Evolutionary conservation across 805 yeast species (phyloP).

Genomic region (Suhomyces sp.): DNA sequence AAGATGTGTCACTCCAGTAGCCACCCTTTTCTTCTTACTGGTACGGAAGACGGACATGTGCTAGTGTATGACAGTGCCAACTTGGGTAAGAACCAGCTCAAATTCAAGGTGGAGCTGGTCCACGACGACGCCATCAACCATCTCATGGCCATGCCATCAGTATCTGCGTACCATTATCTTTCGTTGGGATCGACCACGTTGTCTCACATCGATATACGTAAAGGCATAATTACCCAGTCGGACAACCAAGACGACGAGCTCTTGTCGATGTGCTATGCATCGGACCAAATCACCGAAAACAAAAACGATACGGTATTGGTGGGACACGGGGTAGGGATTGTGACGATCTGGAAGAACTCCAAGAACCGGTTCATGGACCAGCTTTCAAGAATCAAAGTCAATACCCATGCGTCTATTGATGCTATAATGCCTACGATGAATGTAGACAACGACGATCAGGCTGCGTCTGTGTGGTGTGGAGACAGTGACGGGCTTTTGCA

Average conservation of each 20-base stretch:
- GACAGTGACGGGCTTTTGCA: constrained; percentile 72
- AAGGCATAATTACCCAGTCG: constrained; percentile 59
- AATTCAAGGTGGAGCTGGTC: constrained; percentile 48
- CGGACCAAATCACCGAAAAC: constrained; percentile 46
- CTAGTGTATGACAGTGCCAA: constrained; percentile 58
- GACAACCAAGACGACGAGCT: constrained; percentile 95
- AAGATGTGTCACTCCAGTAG: constrained; percentile 44
- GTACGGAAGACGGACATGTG: constrained; percentile 70
- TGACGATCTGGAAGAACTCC: constrained; percentile 80
- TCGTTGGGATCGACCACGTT: constrained; percentile 82
- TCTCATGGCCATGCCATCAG: constrained; percentile 64
- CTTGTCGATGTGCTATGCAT: constrained; percentile 65
- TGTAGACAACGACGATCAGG: constrained; percentile 43
- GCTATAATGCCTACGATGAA: constrained; percentile 58
- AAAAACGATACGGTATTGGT: constrained; percentile 65
- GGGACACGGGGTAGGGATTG: constrained; percentile 88
- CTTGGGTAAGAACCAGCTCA: constrained; percentile 37
- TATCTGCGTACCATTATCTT: constrained; percentile 74
- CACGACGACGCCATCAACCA: constrained; percentile 81
- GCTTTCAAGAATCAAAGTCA: constrained; percentile 66
- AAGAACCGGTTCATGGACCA: constrained; percentile 74
- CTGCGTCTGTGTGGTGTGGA: constrained; percentile 69
- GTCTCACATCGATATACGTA: constrained; percentile 74
- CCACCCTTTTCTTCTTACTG: constrained; percentile 51
- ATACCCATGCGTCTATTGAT: constrained; percentile 71